Evolutionary conservation across 805 yeast species (phyloP).

Genomic region (Dipodascus albidus): DNA sequence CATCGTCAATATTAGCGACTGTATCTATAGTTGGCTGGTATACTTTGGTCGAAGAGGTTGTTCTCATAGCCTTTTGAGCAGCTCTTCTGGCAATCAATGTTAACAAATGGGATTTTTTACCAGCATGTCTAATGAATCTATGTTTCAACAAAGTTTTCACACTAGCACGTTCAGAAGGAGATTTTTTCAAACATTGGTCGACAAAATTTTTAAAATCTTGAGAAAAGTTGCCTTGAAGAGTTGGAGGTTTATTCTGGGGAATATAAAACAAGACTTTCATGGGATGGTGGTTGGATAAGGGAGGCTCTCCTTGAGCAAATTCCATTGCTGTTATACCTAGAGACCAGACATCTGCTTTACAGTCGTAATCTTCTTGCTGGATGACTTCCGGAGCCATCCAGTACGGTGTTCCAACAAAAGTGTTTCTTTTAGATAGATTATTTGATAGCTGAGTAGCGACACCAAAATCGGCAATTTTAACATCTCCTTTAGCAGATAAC

Average conservation of each 20-base stretch:
- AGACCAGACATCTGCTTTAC: slow-evolving; percentile 71
- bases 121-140: slow-evolving; percentile 39
- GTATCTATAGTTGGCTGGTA: slow-evolving; percentile 11
- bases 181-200: slow-evolving; percentile 53
- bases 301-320: slow-evolving; percentile 62
- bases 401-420: slow-evolving; percentile 44
- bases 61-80: not conserved
- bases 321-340: slow-evolving; percentile 71
- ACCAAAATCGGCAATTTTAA: slow-evolving; percentile 91
- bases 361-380: slow-evolving; percentile 67
- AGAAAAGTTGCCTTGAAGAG: slow-evolving; percentile 28
- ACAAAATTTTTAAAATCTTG: slow-evolving; percentile 60
- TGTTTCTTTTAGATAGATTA: slow-evolving; percentile 37
- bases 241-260: slow-evolving; percentile 39
- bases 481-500: slow-evolving; percentile 55
- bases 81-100: slow-evolving; percentile 33
- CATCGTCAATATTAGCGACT: slow-evolving; percentile 13
- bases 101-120: slow-evolving; percentile 26
- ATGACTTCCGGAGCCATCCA: slow-evolving; percentile 99
- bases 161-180: slow-evolving; percentile 54
- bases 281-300: slow-evolving; percentile 43
- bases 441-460: slow-evolving; percentile 75
- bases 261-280: slow-evolving; percentile 43
- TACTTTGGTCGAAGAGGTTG: slow-evolving; percentile 6
- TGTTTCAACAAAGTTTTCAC: slow-evolving; percentile 55